Base-by-base conservation (phyloP, 352 stramenopile species). In the Pythium myriotylum region DNA sequence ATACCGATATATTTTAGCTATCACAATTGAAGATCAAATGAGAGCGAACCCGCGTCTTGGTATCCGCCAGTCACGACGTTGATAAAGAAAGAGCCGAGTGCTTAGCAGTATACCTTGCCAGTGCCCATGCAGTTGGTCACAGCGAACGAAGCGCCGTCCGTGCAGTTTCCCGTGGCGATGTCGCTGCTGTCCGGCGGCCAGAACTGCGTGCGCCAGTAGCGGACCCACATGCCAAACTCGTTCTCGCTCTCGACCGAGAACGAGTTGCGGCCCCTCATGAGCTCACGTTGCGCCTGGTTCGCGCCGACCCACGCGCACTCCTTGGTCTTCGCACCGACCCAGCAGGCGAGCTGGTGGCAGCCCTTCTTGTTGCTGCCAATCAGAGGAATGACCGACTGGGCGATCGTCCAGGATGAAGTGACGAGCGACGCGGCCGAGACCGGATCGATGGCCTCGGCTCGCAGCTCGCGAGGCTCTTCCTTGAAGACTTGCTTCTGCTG, bases 191-290 rank as follows among this genome's bases (percentile, higher is more conserved):
- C 50, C 19, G 50, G 50, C 50, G 50, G 50, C 50, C 20, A 46
- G 20, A 57, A 57, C 33, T 57, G 33, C 33, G 50, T 57, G 50
- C 50, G 50, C 50, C 50, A 57, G 50, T 57, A 57, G 50, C 50
- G 50, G 32, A 57, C 50, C 50, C 50, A 57, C 50, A 57, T 57
- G 16, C 50, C 50, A 1, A 4, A 22, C 4, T 16, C 2, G 12
- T 10, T 22, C 50, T 16, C 8, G 32, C 50, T 57, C 50, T 57
- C 50, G 32, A 57, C 50, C 2, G 50, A 19, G 20, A 47, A 57
- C 50, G 50, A 57, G 50, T 57, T 57, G 50, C 50, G 50, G 20
- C 50, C 32, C 3, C 14, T 16, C 33, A 24, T 57, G 33, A 57
- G 50, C 32, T 57, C 50, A 12, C 50, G 29, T 23, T 57, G 50